A percentile compares a stretch with the other conserved stretches of the same genome.
Conservation (phyloP, 306 rosid genomes). For the Phaseolus lunatus region DNA sequence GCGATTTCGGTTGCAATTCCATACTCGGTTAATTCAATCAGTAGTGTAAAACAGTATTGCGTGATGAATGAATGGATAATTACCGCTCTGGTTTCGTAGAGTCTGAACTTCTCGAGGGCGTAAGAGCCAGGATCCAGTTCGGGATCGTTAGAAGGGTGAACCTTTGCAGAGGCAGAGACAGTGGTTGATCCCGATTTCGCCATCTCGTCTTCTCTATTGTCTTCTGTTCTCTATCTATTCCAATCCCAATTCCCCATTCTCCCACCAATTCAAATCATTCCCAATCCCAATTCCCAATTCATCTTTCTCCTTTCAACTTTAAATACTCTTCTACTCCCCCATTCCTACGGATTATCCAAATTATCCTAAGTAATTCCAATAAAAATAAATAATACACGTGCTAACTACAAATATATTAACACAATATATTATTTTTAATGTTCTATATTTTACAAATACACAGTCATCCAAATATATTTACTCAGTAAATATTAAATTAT, state of each 20-base stretch:
- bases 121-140: conserved; percentile 71
- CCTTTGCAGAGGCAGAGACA: conserved; percentile 45
- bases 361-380: neutral
- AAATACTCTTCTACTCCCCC: neutral
- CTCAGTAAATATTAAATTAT: too few species aligned
- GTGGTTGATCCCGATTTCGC: conserved; percentile 53
- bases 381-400: too few species aligned
- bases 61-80: neutral
- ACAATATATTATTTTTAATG: too few species aligned
- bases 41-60: neutral
- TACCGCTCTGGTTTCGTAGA: conserved; percentile 92
- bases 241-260: too few species aligned
- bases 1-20: neutral
- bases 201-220: conserved; percentile 35
- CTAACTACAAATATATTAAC: too few species aligned
- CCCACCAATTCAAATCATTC: neutral
- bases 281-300: neutral
- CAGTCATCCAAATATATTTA: too few species aligned
- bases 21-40: too few species aligned
- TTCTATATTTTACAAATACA: too few species aligned
- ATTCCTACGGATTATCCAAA: too few species aligned
- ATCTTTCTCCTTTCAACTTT: conserved; percentile 18
- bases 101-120: conserved; percentile 87
- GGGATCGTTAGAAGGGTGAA: conserved; percentile 74
- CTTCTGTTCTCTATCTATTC: too few species aligned